phyloP scores from a whole-genome alignment of 1,139 yeast species.

The Hemisphaericaspora xylanilytica region DNA sequence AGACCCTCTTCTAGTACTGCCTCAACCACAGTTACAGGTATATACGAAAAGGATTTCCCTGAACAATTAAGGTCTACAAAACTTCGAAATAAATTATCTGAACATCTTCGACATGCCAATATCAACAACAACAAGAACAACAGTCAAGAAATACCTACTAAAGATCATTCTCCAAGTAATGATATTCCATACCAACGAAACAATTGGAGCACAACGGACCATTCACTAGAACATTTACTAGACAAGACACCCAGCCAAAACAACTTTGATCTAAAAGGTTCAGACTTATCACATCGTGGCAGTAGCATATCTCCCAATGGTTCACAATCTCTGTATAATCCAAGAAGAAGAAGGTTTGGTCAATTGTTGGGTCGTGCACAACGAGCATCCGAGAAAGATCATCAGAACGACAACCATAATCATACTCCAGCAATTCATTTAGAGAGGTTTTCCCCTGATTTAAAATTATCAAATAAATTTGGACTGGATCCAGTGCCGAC shows the following conservation, averaged over 20 bases:
- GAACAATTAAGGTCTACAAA: slow-evolving; percentile 12
- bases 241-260: too few relatives aligned
- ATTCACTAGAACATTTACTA: too few relatives aligned
- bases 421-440: neutral
- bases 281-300: neutral
- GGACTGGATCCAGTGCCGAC: slow-evolving; percentile 2
- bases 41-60: slow-evolving; percentile 12
- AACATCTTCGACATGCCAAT: slow-evolving; percentile 25
- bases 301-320: neutral
- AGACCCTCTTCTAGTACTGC: slow-evolving; percentile 2
- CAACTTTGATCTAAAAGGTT: neutral
- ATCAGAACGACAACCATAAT: slow-evolving; percentile 1
- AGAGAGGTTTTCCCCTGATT: slow-evolving; percentile 17
- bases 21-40: slow-evolving; percentile 8
- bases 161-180: neutral
- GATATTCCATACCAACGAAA: neutral
- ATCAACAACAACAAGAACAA: slow-evolving; percentile 4
- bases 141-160: neutral
- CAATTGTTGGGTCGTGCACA: slow-evolving; percentile 41
- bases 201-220: too few relatives aligned
- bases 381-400: slow-evolving; percentile 24
- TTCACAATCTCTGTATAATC: slow-evolving; percentile 12
- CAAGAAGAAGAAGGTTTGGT: slow-evolving; percentile 36
- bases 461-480: slow-evolving; percentile 2
- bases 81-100: slow-evolving; percentile 32